A percentile compares a stretch with the other conserved stretches of the same genome.
These are phyloP conservation scores for Mycena floridula DNA, from an alignment of 768 basidiomycete species.

Conservation along the genomic window DNA sequence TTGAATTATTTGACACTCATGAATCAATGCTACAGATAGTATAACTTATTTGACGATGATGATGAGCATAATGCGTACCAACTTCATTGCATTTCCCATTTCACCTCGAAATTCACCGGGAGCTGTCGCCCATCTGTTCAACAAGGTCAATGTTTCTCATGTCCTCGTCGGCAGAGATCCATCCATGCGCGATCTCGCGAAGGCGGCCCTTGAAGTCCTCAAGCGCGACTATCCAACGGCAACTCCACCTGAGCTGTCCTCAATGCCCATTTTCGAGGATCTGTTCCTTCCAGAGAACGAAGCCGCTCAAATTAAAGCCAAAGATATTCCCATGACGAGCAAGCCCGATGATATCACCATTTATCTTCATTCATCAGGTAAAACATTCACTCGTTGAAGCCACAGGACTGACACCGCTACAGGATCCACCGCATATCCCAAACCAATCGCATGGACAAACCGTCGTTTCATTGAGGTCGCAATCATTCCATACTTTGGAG, in stretches of 20 bases:
- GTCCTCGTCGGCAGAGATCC: constrained; percentile 22
- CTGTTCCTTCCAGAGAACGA: constrained; percentile 7
- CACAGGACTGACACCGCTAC: background rate
- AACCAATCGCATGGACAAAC: constrained; percentile 16
- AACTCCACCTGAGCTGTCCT: constrained; percentile 10
- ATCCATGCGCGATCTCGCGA: constrained; percentile 14
- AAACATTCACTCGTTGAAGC: background rate
- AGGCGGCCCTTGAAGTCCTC: constrained; percentile 13
- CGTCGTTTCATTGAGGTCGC: constrained; percentile 8
- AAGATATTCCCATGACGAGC: constrained; percentile 5
- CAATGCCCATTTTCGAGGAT: constrained; percentile 14
- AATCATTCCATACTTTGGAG: constrained; percentile 13
- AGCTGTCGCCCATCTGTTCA: constrained; percentile 27
- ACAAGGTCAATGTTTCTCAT: constrained; percentile 10
- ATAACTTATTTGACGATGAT: constrained; percentile 22
- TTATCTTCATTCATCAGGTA: constrained; percentile 30
- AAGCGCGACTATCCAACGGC: constrained; percentile 5
- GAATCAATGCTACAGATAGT: constrained; percentile 17
- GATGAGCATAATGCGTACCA: constrained; percentile 17
- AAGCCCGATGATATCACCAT: constrained; percentile 5
- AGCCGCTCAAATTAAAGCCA: constrained; percentile 1
- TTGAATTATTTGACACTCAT: background rate
- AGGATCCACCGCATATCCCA: constrained; percentile 26
- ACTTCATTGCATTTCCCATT: constrained; percentile 16
- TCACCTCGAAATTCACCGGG: constrained; percentile 17